Evolutionary conservation across 805 yeast species (phyloP).

Genomic region (Wickerhamiella musiphila): DNA sequence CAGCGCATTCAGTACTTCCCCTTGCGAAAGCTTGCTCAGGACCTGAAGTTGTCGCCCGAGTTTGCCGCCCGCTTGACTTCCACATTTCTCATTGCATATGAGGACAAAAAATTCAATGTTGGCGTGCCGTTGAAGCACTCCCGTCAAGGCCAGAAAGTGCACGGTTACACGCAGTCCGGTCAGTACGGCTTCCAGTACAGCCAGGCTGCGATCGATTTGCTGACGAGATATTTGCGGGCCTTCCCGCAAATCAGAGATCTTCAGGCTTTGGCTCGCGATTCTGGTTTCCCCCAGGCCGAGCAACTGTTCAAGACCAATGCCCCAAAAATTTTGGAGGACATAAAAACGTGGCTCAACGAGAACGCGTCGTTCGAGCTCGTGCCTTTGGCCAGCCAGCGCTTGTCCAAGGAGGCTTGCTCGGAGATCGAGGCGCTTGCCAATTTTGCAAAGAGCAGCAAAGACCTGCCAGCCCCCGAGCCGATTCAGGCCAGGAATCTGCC

Average conservation of each 20-base stretch:
- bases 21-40: constrained; percentile 44
- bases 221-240: constrained; percentile 38
- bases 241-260: constrained; percentile 45
- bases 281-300: no score
- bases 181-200: constrained; percentile 71
- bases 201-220: constrained; percentile 47
- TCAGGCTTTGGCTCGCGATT: no score
- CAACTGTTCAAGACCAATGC: constrained; percentile 3
- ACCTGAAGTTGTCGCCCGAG: constrained; percentile 38
- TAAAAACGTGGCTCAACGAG: constrained; percentile 31
- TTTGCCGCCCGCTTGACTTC: constrained; percentile 69
- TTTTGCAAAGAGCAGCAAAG: constrained; percentile 12
- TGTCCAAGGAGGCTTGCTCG: constrained; percentile 46
- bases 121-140: constrained; percentile 81
- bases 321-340: constrained; percentile 25
- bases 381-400: constrained; percentile 58
- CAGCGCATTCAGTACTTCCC: constrained; percentile 43
- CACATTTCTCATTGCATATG: constrained; percentile 33
- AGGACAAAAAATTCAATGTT: constrained; percentile 39
- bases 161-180: constrained; percentile 64
- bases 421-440: constrained; percentile 49
- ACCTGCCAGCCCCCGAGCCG: constrained; percentile 25
- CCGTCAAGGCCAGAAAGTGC: constrained; percentile 57
- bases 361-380: constrained; percentile 36
- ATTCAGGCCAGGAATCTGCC: constrained; percentile 57